Evolutionary conservation across 2,329 filamentous ascomycete species (phyloP).

Genomic region (Tolypocladium inflatum): DNA sequence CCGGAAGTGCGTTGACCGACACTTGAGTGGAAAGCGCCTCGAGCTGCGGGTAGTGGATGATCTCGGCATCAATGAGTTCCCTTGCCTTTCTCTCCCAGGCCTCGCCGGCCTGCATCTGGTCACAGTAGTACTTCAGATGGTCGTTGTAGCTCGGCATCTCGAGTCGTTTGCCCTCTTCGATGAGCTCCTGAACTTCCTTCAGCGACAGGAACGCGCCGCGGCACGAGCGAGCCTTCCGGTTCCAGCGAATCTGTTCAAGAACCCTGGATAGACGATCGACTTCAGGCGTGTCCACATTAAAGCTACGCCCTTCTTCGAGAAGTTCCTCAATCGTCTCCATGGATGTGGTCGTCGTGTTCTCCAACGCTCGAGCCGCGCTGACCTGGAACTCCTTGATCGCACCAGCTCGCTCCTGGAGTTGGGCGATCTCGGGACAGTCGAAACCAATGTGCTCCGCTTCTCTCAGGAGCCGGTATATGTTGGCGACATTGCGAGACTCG

Average conservation of each 20-base stretch:
- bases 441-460: conserved; percentile 85
- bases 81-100: conserved; percentile 89
- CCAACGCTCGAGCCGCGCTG: conserved; percentile 61
- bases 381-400: conserved; percentile 78
- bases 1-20: conserved; percentile 58
- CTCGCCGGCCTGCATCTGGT: conserved; percentile 67
- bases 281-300: conserved; percentile 87
- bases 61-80: conserved; percentile 85
- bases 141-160: conserved; percentile 74
- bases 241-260: conserved; percentile 82
- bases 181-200: conserved; percentile 68
- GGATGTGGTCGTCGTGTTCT: conserved; percentile 52
- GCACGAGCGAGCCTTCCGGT: conserved; percentile 60
- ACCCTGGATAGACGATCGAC: conserved; percentile 72
- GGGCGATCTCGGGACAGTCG: conserved; percentile 82
- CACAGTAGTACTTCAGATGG: conserved; percentile 64
- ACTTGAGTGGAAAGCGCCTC: conserved; percentile 86
- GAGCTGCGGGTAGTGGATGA: conserved; percentile 87
- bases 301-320: conserved; percentile 78
- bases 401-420: conserved; percentile 75
- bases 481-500: conserved; percentile 80
- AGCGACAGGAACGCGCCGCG: conserved; percentile 60
- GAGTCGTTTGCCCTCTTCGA: conserved; percentile 67
- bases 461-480: conserved; percentile 74
- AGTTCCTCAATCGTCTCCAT: conserved; percentile 78